Conservation (phyloP, 352 stramenopile genomes). For the Pythium vanterpoolii region DNA sequence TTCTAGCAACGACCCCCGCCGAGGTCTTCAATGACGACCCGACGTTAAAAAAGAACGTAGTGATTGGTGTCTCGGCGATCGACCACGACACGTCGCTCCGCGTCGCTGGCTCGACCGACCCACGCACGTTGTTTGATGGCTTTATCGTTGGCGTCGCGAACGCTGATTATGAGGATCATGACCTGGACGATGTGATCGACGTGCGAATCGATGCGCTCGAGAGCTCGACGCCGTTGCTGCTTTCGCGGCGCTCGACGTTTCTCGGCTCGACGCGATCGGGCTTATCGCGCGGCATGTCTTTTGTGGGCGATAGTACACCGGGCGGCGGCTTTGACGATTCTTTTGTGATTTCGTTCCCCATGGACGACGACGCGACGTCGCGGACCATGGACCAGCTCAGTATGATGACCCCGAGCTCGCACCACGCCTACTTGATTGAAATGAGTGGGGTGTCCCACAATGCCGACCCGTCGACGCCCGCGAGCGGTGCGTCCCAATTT, state of each 20-base stretch:
- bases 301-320: conserved; percentile 15
- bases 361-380: conserved; percentile 62
- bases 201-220: conserved; percentile 21
- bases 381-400: conserved; percentile 49
- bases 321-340: conserved; percentile 19
- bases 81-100: conserved; percentile 65
- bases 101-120: conserved; percentile 55
- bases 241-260: conserved; percentile 36
- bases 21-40: conserved; percentile 31
- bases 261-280: conserved; percentile 45
- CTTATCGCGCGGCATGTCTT: conserved; percentile 31
- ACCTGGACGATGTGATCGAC: conserved; percentile 18
- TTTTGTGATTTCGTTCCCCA: conserved; percentile 75
- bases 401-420: conserved; percentile 35
- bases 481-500: conserved; percentile 44
- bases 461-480: conserved; percentile 39
- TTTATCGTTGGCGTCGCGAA: conserved; percentile 73
- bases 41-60: conserved; percentile 64
- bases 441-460: conserved; percentile 33
- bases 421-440: conserved; percentile 76
- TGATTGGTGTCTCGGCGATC: conserved; percentile 62
- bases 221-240: conserved; percentile 38
- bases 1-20: conserved; percentile 59
- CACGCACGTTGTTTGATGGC: conserved; percentile 53
- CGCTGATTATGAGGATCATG: conserved; percentile 34